phyloP scores from a whole-genome alignment of 2,329 filamentous ascomycete genomes.

The Aspergillus jensenii region DNA sequence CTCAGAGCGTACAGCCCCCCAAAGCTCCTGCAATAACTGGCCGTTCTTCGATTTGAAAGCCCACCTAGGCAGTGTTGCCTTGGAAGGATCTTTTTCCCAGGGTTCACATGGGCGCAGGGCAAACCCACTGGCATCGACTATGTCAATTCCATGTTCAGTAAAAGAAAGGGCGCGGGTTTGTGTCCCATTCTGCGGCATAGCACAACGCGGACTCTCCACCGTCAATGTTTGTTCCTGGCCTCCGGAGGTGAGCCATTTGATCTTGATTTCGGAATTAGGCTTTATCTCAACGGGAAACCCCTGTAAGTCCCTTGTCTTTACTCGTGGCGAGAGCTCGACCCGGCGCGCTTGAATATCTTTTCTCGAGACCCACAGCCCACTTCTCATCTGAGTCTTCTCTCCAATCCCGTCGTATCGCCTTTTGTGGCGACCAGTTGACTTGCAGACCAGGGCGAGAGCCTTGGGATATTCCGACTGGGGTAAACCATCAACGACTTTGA shows the following conservation, averaged over 20 bases:
- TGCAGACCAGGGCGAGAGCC: too few relatives aligned
- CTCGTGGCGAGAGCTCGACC: background rate
- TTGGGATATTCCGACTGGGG: too few relatives aligned
- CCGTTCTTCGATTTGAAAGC: slow-evolving; percentile 2
- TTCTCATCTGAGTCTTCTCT: background rate
- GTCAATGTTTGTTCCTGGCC: background rate
- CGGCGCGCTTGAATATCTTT: background rate
- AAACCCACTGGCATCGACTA: slow-evolving; percentile 1
- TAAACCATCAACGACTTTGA: too few relatives aligned
- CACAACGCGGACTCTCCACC: background rate
- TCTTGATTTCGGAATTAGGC: background rate
- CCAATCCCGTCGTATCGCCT: too few relatives aligned
- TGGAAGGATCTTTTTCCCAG: background rate
- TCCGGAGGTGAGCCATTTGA: slow-evolving; percentile 2
- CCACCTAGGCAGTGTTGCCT: slow-evolving; percentile 1
- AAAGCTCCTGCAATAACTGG: slow-evolving; percentile 3
- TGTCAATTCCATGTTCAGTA: slow-evolving; percentile 6
- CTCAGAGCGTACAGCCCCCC: background rate
- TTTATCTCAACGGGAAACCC: slow-evolving; percentile 2
- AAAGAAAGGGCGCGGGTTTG: slow-evolving; percentile 5
- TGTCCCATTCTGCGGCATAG: background rate
- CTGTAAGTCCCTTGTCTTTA: background rate
- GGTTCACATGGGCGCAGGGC: background rate
- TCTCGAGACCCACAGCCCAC: background rate
- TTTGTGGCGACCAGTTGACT: too few relatives aligned